These are phyloP conservation scores for Angomonas ambiguus DNA, from an alignment of 208 protist genomes.

Conservation along the genomic window DNA sequence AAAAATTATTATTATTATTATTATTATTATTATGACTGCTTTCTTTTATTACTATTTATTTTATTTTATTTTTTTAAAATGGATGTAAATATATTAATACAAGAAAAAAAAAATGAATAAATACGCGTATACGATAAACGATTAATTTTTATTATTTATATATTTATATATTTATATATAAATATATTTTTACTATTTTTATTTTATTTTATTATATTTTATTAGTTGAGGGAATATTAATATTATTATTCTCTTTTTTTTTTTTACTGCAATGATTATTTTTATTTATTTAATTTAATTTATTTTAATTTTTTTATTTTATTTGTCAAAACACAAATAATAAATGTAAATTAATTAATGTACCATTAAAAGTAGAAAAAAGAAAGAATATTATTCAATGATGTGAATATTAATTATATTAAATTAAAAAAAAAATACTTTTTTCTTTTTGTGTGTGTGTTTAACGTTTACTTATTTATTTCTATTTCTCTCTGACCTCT, in stretches of 20 bases:
- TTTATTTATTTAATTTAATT: conserved; percentile 5
- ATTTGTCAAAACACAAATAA: conserved; percentile 1
- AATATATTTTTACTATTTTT: neutral
- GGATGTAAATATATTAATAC: too few relatives aligned
- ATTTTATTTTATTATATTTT: neutral
- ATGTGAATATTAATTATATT: too few relatives aligned
- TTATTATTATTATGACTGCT: too few relatives aligned
- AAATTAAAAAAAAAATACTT: too few relatives aligned
- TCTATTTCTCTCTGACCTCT: conserved; percentile 6
- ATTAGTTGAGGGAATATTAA: conserved; percentile 10
- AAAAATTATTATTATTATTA: neutral
- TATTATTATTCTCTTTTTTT: conserved; percentile 18
- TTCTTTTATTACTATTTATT: too few relatives aligned
- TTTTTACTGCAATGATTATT: conserved; percentile 14
- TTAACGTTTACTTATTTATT: conserved; percentile 7
- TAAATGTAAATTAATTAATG: neutral
- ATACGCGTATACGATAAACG: neutral
- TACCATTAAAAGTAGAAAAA: neutral
- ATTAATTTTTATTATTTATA: conserved; percentile 4
- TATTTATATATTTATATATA: conserved; percentile 7
- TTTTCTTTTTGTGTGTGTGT: conserved; percentile 3
- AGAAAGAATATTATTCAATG: too few relatives aligned
- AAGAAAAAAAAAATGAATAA: conserved; percentile 3
- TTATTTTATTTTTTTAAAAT: too few relatives aligned
- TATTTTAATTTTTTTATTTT: conserved; percentile 12